A percentile compares a stretch with the other conserved stretches of the same genome.
These are phyloP conservation scores for Solanum dulcamara DNA, from an alignment of 257 asterid species.

Conservation along the genomic window DNA sequence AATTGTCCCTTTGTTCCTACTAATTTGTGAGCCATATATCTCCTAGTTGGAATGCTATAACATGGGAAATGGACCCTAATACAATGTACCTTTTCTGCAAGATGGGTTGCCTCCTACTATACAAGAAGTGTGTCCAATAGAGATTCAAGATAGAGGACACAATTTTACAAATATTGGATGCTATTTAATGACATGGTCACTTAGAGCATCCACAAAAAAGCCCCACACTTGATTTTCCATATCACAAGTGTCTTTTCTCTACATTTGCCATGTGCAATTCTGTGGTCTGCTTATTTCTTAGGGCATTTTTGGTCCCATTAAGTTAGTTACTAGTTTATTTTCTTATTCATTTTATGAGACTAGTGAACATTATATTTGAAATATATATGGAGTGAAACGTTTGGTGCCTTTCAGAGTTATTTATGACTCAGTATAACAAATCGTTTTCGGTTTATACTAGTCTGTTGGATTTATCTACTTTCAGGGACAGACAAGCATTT, in stretches of 20 bases:
- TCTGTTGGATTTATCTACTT: neutral
- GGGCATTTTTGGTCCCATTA: conserved; percentile 1
- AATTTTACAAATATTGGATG: neutral
- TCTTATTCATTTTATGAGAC: neutral
- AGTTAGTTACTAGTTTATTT: neutral
- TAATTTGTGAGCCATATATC: neutral
- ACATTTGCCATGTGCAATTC: conserved; percentile 29
- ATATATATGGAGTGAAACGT: neutral
- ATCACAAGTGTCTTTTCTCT: neutral
- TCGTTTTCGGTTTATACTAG: neutral
- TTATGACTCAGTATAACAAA: neutral
- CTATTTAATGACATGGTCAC: conserved; percentile 10
- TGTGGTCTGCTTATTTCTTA: neutral
- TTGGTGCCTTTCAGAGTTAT: neutral
- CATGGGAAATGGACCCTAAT: neutral
- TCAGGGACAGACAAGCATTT: too few species aligned
- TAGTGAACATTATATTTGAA: neutral
- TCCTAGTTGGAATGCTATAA: neutral
- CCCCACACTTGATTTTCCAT: conserved; percentile 19
- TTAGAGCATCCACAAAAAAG: conserved; percentile 6
- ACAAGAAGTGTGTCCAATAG: neutral
- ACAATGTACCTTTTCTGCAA: neutral
- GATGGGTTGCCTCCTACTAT: neutral
- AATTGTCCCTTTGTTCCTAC: conserved; percentile 17
- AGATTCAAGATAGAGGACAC: neutral